Base-by-base conservation (phyloP, 2,329 filamentous ascomycete genomes). In the Helotiales sp. region DNA sequence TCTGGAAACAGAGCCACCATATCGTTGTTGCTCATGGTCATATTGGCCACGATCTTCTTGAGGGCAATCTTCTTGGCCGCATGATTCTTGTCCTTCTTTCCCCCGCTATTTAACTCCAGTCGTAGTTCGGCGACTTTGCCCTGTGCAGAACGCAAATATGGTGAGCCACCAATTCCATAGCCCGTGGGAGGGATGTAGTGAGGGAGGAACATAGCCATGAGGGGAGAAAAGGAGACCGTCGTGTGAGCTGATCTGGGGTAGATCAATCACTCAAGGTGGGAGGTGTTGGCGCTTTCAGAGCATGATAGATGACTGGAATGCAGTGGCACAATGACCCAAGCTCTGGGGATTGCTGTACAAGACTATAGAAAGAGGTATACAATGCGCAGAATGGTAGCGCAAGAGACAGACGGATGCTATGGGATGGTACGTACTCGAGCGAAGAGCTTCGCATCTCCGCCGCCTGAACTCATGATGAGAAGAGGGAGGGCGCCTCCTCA, bases 21-120 rank as follows among this genome's bases (percentile, higher is more conserved):
- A 80, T 99, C 96, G 78, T 98, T 99, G 82, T 99, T 99, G 87
- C 95, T 98, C 96, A 99, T 99, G 72, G 96, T 99, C 96, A 99
- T 99, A 79, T 99, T 99, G 79, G 96, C 96, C 75, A 99, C 96
- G 74, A 99, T 98, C 86, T 97, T 97, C 87, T 99, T 99, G 70
- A 99, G 86, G 11, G 96, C 94, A 77, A 97, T 96, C 87, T 98
- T 98, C 86, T 98, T 99, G 72, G 89, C 89, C 52, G 91, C 87
- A 81, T 93, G 91, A 82, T 96, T 97, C 87, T 97, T 98, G 83
- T 99, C 96, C 84, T 98, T 99, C 85, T 97, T 97, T 73, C 92
- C 91, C 78, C 93, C 93, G 80, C 90, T 93, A 81, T 93, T 94
- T 78, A 99, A 88, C 84, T 99, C 96, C 79, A 92, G 88, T 79